Base-by-base conservation (phyloP, 257 asterid genomes). In the Anisodus tanguticus region DNA sequence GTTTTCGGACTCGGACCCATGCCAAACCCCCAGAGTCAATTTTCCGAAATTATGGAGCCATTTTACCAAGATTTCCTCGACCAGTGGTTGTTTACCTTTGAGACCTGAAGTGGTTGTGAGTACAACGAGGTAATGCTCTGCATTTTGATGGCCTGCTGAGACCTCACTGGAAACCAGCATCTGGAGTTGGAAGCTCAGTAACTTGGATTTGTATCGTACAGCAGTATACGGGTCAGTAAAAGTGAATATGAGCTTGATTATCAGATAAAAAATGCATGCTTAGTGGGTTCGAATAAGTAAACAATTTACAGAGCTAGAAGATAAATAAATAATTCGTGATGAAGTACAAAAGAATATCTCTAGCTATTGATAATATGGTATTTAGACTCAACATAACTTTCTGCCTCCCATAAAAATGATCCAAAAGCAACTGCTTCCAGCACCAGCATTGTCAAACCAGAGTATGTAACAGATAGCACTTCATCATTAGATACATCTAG, bases 381-480 rank as follows among this genome's bases (percentile, higher is more conserved):
- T 82, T 90, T 93, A 69, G 94, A 88, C 81, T 93, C 98, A 12
- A 90, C 97, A 82, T 88, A 92, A 86, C 91, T 89, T 84, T 95
- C 98, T 3, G 95, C 86, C 74, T 93, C 98, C 98, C 98, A 95
- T 31, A 95, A 85, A 90, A 95, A 94, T 9, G 97, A 94, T 59
- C 98, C 98, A 72, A 95, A 92, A 16, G 99, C 87, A 88, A 91
- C 99, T 11, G 99, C 98, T 91, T 95, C 98, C 87, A 95, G 83
- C 6, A 95, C 91, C 89, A 95, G 90, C 94, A 93, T 83, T 17
- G 98, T 90, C 87, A 94, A 89, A 58, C 98, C 98, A 68, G 94
- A 88, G 87, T 89, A 93, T 43, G 97, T 88, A 37, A 94, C 88
- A 10, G 97, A 90, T 67, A 94, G 88, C 5, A 86, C 87, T 88